These are phyloP conservation scores for Tolypocladium sp. DNA, from an alignment of 2,329 filamentous ascomycete species.

Conservation along the genomic window DNA sequence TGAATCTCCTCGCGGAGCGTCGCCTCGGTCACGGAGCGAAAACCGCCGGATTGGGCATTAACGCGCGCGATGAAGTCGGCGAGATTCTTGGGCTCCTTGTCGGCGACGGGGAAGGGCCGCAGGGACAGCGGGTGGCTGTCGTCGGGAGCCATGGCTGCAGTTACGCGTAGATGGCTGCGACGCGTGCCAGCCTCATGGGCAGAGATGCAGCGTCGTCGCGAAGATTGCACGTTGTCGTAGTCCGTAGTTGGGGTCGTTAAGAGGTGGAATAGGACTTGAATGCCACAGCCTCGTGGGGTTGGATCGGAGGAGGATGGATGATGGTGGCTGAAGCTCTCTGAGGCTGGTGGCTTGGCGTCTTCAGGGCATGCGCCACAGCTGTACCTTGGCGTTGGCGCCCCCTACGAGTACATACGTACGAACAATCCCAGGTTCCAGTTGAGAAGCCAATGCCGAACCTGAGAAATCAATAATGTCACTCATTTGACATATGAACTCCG, in stretches of 20 bases:
- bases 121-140: constrained; percentile 26
- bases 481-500: not conserved
- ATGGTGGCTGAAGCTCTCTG: not conserved
- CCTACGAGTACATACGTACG: not conserved
- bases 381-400: not conserved
- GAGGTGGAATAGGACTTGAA: not conserved
- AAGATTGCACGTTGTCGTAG: not conserved
- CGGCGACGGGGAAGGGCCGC: constrained; percentile 38
- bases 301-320: not conserved
- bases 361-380: not conserved
- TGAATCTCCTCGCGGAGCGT: constrained; percentile 61
- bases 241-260: not conserved
- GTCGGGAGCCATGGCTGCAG: constrained; percentile 17
- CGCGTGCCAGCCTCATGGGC: not conserved
- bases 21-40: constrained; percentile 69
- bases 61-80: constrained; percentile 70
- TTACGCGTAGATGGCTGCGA: not conserved
- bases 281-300: not conserved
- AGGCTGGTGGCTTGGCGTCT: not conserved
- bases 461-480: not conserved
- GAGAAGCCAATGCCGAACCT: not conserved
- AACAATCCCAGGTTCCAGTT: not conserved
- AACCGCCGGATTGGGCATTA: constrained; percentile 68
- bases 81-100: constrained; percentile 52
- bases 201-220: not conserved